These are phyloP conservation scores for Conoideocrella luteorostrata DNA, from an alignment of 2,329 filamentous ascomycete species.

Conservation along the genomic window DNA sequence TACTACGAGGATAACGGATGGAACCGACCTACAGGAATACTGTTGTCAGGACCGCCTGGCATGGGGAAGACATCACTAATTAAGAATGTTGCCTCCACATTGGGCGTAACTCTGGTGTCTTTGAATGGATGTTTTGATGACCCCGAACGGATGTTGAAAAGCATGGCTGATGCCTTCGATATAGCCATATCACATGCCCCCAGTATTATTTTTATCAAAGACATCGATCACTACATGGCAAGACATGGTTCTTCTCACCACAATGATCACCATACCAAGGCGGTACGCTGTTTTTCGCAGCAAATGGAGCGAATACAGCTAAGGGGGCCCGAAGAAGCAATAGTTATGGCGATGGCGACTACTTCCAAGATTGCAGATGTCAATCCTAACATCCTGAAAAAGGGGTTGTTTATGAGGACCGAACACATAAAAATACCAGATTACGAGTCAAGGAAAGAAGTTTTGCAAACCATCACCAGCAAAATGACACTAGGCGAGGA, in stretches of 20 bases:
- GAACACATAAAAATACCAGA: slow-evolving; percentile 86
- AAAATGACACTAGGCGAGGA: slow-evolving; percentile 59
- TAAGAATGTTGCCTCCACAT: slow-evolving; percentile 63
- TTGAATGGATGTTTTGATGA: slow-evolving; percentile 29
- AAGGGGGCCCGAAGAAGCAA: slow-evolving; percentile 65
- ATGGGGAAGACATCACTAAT: slow-evolving; percentile 77
- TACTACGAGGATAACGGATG: slow-evolving; percentile 12
- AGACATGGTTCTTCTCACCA: slow-evolving; percentile 72
- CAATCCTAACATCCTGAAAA: slow-evolving; percentile 68
- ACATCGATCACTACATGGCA: slow-evolving; percentile 78
- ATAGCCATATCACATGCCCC: slow-evolving; percentile 81
- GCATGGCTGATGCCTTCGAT: slow-evolving; percentile 45
- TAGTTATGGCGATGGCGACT: slow-evolving; percentile 84
- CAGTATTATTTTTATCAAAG: slow-evolving; percentile 85
- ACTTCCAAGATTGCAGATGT: slow-evolving; percentile 84
- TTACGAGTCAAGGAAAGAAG: slow-evolving; percentile 67
- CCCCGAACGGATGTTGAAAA: slow-evolving; percentile 33
- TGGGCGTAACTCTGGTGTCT: slow-evolving; percentile 68
- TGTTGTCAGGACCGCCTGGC: slow-evolving; percentile 73
- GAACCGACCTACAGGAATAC: slow-evolving; percentile 44
- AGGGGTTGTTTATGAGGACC: slow-evolving; percentile 73
- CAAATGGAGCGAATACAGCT: slow-evolving; percentile 75
- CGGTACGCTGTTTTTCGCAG: slow-evolving; percentile 73
- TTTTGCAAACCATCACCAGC: slow-evolving; percentile 66
- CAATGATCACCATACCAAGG: slow-evolving; percentile 83